phyloP scores from a whole-genome alignment of 2,329 filamentous ascomycete genomes.

The Aspergillus intermedius region DNA sequence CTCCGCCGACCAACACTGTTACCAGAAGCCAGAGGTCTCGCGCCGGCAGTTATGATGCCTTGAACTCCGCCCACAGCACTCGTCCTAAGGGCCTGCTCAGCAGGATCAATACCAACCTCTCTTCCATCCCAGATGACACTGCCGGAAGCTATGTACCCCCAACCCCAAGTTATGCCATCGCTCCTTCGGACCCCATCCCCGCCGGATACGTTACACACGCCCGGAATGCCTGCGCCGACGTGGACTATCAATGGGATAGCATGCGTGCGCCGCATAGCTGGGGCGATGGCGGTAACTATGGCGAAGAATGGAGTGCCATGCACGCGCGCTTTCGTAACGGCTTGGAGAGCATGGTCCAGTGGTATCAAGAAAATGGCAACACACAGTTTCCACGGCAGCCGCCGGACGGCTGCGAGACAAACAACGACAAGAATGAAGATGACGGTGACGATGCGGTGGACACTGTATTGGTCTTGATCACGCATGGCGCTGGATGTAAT shows the following conservation, averaged over 20 bases:
- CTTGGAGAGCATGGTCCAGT: conserved; percentile 69
- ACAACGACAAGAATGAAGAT: conserved; percentile 30
- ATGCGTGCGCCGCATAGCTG: conserved; percentile 71
- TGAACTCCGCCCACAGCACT: conserved; percentile 17
- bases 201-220: conserved; percentile 85
- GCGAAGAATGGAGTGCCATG: conserved; percentile 95
- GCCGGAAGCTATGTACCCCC: conserved; percentile 62
- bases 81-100: conserved; percentile 18
- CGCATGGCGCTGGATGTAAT: conserved; percentile 93
- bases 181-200: conserved; percentile 72
- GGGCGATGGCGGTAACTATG: conserved; percentile 80
- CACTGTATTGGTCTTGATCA: conserved; percentile 78
- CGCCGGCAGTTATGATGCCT: conserved; percentile 41
- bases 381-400: conserved; percentile 1
- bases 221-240: conserved; percentile 71
- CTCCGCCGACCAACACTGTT: neutral
- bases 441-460: conserved; percentile 61
- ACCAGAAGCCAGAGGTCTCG: conserved; percentile 37
- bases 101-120: conserved; percentile 27
- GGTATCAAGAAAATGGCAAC: conserved; percentile 59
- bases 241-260: conserved; percentile 97
- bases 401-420: conserved; percentile 2
- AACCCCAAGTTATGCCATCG: conserved; percentile 75
- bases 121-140: conserved; percentile 18
- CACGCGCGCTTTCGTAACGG: conserved; percentile 81